A percentile compares a stretch with the other conserved stretches of the same genome.
Conservation (phyloP, 768 basidiomycete species). For the Psilocybe sp. region DNA sequence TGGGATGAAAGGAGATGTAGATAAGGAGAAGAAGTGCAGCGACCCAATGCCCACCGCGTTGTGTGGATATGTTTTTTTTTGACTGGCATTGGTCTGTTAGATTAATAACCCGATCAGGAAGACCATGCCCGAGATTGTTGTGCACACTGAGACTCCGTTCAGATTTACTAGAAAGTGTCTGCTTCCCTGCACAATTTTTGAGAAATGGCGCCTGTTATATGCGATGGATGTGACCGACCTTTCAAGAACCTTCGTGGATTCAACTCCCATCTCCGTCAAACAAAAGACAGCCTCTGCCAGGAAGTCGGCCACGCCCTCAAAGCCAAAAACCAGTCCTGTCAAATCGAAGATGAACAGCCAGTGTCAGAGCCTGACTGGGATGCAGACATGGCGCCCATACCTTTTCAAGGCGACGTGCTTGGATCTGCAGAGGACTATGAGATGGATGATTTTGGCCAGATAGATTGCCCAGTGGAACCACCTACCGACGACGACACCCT, state of each 20-base stretch:
- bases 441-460: constrained; percentile 5
- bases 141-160: too few relatives aligned
- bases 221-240: not conserved
- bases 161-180: too few relatives aligned
- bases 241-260: not conserved
- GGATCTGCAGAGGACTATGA: constrained; percentile 4
- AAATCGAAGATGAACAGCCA: too few relatives aligned
- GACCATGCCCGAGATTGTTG: too few relatives aligned
- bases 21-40: too few relatives aligned
- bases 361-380: not conserved
- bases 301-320: not conserved
- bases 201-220: not conserved
- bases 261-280: constrained; percentile 1
- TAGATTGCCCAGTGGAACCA: not conserved
- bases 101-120: too few relatives aligned
- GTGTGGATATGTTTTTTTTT: too few relatives aligned
- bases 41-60: too few relatives aligned
- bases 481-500: not conserved
- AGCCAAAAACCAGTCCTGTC: not conserved
- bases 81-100: too few relatives aligned
- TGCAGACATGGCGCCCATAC: not conserved
- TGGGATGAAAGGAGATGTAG: too few relatives aligned
- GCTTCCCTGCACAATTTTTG: too few relatives aligned
- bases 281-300: not conserved
- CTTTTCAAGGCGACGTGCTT: constrained; percentile 7